Percentiles rank a stretch among this genome's conserved stretches.
Conservation (phyloP, 1,139 yeast species). For the Ogataea hybrid region DNA sequence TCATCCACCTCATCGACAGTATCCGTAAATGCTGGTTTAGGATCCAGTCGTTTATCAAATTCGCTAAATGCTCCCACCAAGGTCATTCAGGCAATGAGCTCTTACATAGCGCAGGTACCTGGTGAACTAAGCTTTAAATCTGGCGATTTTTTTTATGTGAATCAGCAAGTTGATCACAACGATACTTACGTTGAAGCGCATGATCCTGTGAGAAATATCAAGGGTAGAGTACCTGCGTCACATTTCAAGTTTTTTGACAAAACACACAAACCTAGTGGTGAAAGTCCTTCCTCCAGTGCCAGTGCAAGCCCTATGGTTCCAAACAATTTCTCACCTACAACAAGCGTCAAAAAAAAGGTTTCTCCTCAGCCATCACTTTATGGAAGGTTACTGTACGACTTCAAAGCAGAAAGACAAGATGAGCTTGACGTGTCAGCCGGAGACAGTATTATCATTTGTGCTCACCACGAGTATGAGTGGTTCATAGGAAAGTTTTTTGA, state of each 20-base stretch:
- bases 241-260: constrained; percentile 81
- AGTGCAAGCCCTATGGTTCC: constrained; percentile 15
- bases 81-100: constrained; percentile 79
- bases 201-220: constrained; percentile 73
- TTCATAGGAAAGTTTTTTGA: constrained; percentile 96
- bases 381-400: constrained; percentile 75
- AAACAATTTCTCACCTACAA: constrained; percentile 7
- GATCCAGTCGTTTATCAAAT: constrained; percentile 9
- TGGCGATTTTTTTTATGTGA: constrained; percentile 89
- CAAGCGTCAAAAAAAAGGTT: constrained; percentile 19
- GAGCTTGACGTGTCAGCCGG: constrained; percentile 84
- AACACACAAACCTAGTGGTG: constrained; percentile 34
- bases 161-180: constrained; percentile 48
- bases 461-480: constrained; percentile 97
- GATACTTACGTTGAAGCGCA: constrained; percentile 77
- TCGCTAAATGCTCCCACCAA: constrained; percentile 58
- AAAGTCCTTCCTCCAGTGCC: constrained; percentile 17
- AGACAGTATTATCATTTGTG: constrained; percentile 88
- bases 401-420: constrained; percentile 85
- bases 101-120: constrained; percentile 76
- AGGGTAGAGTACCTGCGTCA: constrained; percentile 85
- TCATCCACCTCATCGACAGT: constrained; percentile 16
- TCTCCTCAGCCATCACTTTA: constrained; percentile 43
- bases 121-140: constrained; percentile 75
- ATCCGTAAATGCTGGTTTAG: constrained; percentile 6